These are phyloP conservation scores for Rhazya stricta DNA, from an alignment of 257 asterid species.

Conservation along the genomic window DNA sequence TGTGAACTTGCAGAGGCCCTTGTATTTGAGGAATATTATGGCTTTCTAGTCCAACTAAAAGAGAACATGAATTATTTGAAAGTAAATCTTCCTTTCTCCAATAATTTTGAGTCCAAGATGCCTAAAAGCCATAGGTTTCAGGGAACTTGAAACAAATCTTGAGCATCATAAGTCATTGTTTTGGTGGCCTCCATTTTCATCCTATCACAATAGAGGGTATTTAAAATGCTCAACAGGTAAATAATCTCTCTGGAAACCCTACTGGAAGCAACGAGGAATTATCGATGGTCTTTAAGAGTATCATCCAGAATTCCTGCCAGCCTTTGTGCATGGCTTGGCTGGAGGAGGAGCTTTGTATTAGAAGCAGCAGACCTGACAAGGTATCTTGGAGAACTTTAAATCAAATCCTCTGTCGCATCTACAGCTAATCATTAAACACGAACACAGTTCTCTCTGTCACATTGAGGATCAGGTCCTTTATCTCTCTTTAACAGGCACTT, in stretches of 20 bases:
- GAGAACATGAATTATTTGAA: not conserved
- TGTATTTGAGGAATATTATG: not conserved
- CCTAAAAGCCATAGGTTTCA: not conserved
- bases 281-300: conserved; percentile 38
- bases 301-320: conserved; percentile 57
- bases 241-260: conserved; percentile 41
- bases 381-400: conserved; percentile 33
- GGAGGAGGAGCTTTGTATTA: conserved; percentile 69
- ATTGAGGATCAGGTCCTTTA: conserved; percentile 12
- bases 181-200: not conserved
- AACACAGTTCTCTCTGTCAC: not conserved
- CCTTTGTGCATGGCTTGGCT: conserved; percentile 84
- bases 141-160: not conserved
- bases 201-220: not conserved
- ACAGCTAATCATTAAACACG: not conserved
- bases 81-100: not conserved
- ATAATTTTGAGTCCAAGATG: not conserved
- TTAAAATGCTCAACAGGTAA: conserved; percentile 48
- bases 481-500: conserved; percentile 47
- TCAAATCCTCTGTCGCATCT: not conserved
- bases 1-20: not conserved
- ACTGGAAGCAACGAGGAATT: conserved; percentile 35
- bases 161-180: not conserved
- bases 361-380: conserved; percentile 49
- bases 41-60: not conserved